Conservation (phyloP, 1,284 basidiomycete species). For the Thelephora terrestris region DNA sequence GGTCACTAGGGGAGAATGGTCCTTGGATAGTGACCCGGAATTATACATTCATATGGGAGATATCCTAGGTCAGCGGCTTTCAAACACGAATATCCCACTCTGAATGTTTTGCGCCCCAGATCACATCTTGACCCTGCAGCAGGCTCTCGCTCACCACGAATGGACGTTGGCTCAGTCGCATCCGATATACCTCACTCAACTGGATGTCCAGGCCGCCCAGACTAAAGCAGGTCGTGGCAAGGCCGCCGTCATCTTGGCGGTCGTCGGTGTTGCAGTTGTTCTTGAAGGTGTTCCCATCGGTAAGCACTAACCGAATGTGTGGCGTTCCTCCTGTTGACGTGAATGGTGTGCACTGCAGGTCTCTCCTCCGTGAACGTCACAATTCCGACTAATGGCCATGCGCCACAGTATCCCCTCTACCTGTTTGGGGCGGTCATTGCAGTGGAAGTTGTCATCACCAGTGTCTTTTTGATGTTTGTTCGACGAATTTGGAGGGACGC, state of each 20-base stretch:
- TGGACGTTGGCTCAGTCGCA: slow-evolving; percentile 83
- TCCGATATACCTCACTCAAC: slow-evolving; percentile 74
- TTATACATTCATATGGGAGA: slow-evolving; percentile 88
- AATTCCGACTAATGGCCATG: slow-evolving; percentile 27
- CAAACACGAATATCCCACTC: background rate
- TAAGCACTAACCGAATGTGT: slow-evolving; percentile 23
- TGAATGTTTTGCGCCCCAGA: slow-evolving; percentile 35
- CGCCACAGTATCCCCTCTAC: slow-evolving; percentile 13
- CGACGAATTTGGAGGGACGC: background rate
- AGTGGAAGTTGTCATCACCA: background rate
- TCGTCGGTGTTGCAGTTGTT: slow-evolving; percentile 62
- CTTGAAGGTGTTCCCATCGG: slow-evolving; percentile 56
- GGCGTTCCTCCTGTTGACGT: slow-evolving; percentile 5
- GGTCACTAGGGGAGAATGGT: slow-evolving; percentile 26
- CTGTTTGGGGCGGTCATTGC: background rate
- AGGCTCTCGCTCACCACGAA: slow-evolving; percentile 83
- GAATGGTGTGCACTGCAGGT: slow-evolving; percentile 28
- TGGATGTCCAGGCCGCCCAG: slow-evolving; percentile 53
- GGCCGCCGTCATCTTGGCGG: slow-evolving; percentile 57
- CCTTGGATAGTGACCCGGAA: slow-evolving; percentile 42
- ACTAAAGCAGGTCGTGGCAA: slow-evolving; percentile 59
- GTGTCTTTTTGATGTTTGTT: background rate
- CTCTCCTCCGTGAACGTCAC: slow-evolving; percentile 51
- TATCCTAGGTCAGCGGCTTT: slow-evolving; percentile 63
- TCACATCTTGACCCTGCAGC: slow-evolving; percentile 84